Base-by-base conservation (phyloP, 2,329 filamentous ascomycete genomes). In the Penicillium sp. region DNA sequence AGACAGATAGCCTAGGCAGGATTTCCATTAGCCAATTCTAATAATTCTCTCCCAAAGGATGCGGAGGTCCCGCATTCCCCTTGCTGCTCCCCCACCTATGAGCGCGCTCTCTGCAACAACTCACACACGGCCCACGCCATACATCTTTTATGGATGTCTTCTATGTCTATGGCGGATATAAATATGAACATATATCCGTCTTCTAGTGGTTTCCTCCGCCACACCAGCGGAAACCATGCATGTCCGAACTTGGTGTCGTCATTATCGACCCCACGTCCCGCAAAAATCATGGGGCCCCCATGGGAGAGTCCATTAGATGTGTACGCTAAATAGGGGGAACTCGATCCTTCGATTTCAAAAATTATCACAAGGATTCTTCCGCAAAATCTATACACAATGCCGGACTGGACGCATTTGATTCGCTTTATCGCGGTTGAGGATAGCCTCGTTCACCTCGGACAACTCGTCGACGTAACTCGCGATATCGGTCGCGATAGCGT, bases 341-440 rank as follows among this genome's bases (percentile, higher is more conserved):
- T 33, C 11, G 10, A 33, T 13, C 16, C 14, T 43, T 22, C 10
- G n/a, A 10, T 31, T 18, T 41, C 22, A 40, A 2, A 6, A 4
- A n/a, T 10, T 33, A 24, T 24, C 22, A 24, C 22, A 4, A 4
- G 4, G 22, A 24, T 24, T 24, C 2, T 27, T 6, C 7, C 22
- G 35, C 6, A 9, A 36, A 50, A 14, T 22, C 1, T 14, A 7
- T 13, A 35, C 54, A 51, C 40, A 41, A 64, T 64, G 62, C 54
- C 60, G 14, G 60, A 62, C 37, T 73, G 70, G 70, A 73, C 71
- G 35, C 70, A 73, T 44, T 54, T 74, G 2, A 62, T 74, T 53
- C 70, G 70, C 6, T 74, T 74, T 58, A 63, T 73, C 37, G 70
- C 70, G 31, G 59, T 60, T 6, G 71, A 74, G 52, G 71, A 73